These are phyloP conservation scores for Barbatosphaeria neglecta DNA, from an alignment of 495 filamentous ascomycete species.

Conservation along the genomic window DNA sequence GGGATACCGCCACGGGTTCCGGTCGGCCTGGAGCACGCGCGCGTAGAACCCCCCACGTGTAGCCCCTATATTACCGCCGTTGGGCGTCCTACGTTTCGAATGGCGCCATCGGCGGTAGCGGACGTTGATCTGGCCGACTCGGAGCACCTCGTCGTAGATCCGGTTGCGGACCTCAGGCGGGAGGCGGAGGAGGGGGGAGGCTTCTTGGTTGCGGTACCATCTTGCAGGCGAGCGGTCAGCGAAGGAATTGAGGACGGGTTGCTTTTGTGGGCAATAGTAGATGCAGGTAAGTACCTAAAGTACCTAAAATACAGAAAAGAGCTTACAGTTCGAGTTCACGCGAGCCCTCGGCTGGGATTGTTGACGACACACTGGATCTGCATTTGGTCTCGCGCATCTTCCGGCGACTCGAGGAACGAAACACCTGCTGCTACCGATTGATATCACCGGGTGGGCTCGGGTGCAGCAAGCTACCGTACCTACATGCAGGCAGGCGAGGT, in stretches of 20 bases:
- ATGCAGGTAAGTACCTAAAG: not conserved
- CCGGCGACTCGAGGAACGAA: too few species aligned
- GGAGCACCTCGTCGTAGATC: slow-evolving; percentile 22
- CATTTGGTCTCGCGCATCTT: slow-evolving; percentile 11
- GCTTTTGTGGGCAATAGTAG: too few species aligned
- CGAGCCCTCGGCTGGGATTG: slow-evolving; percentile 5
- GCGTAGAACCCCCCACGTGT: slow-evolving; percentile 14
- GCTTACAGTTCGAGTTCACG: slow-evolving; percentile 12
- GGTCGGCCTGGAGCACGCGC: slow-evolving; percentile 3
- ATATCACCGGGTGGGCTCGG: too few species aligned
- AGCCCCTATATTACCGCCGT: slow-evolving; percentile 1
- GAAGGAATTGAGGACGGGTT: not conserved
- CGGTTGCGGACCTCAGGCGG: slow-evolving; percentile 27
- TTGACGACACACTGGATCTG: not conserved
- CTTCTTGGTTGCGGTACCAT: slow-evolving; percentile 9
- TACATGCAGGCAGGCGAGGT: too few species aligned
- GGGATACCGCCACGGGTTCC: slow-evolving; percentile 9
- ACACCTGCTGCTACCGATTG: too few species aligned
- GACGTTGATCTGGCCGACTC: slow-evolving; percentile 20
- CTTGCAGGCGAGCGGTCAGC: not conserved
- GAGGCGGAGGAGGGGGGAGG: slow-evolving; percentile 23
- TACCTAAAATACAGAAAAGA: not conserved
- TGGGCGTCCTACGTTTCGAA: not conserved
- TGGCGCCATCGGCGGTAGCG: slow-evolving; percentile 11
- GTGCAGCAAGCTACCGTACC: too few species aligned